Evolutionary conservation across 2,329 filamentous ascomycete species (phyloP).

Genomic region (Epichloe sibirici): DNA sequence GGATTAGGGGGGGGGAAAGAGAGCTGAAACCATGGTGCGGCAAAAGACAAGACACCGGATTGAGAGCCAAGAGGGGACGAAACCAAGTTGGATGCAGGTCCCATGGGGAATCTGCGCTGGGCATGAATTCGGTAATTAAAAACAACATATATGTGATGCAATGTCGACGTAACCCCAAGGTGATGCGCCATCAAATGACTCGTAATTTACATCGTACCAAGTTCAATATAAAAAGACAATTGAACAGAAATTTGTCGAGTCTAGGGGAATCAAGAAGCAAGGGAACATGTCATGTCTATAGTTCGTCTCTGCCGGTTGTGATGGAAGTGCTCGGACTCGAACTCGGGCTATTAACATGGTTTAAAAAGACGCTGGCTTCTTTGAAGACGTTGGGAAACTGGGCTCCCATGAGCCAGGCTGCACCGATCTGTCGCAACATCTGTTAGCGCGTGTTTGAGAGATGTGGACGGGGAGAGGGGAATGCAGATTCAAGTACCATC

Average conservation of each 20-base stretch:
- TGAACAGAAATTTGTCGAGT: not conserved
- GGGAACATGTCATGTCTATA: conserved; percentile 12
- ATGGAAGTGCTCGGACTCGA: conserved; percentile 10
- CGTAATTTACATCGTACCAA: not conserved
- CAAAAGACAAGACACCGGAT: too few species aligned
- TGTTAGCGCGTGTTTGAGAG: not conserved
- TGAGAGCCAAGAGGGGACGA: too few species aligned
- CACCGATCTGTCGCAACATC: conserved; percentile 45
- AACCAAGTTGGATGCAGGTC: too few species aligned
- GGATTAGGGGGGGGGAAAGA: conserved; percentile 8
- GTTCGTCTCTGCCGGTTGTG: conserved; percentile 22
- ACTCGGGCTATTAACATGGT: conserved; percentile 10
- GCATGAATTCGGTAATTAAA: not conserved
- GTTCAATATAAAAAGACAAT: not conserved
- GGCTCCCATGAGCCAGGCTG: conserved; percentile 71
- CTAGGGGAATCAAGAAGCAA: not conserved
- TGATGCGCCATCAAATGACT: not conserved
- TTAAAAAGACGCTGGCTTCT: conserved; percentile 12
- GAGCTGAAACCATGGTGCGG: not conserved
- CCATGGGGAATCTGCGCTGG: not conserved
- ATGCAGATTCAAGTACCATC: conserved; percentile 55
- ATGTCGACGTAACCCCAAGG: not conserved
- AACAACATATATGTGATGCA: not conserved
- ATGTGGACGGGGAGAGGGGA: not conserved
- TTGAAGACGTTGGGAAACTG: conserved; percentile 50